Percentiles rank a stretch among this genome's conserved stretches.
Conservation (phyloP, 179 eudicot species). For the Camellia oleifera region DNA sequence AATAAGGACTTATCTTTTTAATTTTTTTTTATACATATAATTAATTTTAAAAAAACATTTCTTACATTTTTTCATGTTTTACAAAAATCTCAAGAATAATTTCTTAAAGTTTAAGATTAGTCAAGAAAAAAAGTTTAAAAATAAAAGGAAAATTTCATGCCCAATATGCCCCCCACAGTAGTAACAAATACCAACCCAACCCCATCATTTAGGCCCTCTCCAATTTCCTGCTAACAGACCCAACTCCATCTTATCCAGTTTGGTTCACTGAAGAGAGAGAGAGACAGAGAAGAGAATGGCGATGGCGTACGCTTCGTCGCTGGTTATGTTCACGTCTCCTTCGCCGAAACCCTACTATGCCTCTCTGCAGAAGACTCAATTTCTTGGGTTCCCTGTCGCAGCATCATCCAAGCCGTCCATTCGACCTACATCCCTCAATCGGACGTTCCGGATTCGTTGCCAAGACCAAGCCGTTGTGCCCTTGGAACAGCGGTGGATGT, state of each 20-base stretch:
- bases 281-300: slow-evolving; percentile 2
- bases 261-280: neutral
- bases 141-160: neutral
- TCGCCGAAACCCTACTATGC: slow-evolving; percentile 19
- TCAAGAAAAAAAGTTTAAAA: neutral
- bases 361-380: slow-evolving; percentile 21
- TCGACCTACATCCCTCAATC: neutral
- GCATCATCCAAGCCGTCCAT: slow-evolving; percentile 21
- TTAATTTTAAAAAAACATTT: too few species aligned
- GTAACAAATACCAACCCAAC: neutral
- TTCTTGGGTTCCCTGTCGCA: slow-evolving; percentile 32
- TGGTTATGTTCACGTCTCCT: slow-evolving; percentile 16
- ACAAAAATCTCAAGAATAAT: too few species aligned
- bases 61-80: too few species aligned
- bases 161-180: neutral
- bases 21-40: too few species aligned
- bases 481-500: slow-evolving; percentile 55
- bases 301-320: slow-evolving; percentile 20
- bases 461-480: slow-evolving; percentile 29
- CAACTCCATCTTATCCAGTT: neutral
- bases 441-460: slow-evolving; percentile 29
- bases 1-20: too few species aligned
- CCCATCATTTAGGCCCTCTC: neutral
- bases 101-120: too few species aligned
- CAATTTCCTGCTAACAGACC: neutral